Base-by-base conservation (phyloP, 2,329 filamentous ascomycete species). In the Hypoxylon sp. region DNA sequence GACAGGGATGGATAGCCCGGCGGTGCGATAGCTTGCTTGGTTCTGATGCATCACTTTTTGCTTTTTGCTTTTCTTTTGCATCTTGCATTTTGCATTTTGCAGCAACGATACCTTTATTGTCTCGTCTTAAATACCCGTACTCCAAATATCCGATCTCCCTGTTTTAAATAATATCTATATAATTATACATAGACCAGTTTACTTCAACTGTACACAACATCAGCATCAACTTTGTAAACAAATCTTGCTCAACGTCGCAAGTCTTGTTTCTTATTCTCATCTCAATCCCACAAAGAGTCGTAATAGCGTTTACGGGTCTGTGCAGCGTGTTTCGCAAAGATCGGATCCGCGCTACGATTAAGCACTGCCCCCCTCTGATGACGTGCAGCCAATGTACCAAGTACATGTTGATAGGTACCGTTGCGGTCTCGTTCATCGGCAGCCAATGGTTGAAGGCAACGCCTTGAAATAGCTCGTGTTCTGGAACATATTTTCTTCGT, bases 251-350 rank as follows among this genome's bases (percentile, higher is more conserved):
- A n/a, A n/a, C n/a, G n/a, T n/a, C n/a, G n/a, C n/a, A n/a, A 11
- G 15, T 34, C 9, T 34, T 11, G 9, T 27, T 11, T n/a, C 3
- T 27, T 11, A 11, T 11, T 27, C 25, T 27, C 25, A n/a, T 11
- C 12, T 11, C 25, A 41, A 41, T 2, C n/a, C 16, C 20, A 27
- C 26, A 23, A 23, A 23, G 23, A 12, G 30, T 12, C n/a, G 17
- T 7, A 17, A 44, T 15, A 31, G 16, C n/a, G 36, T 27, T 32
- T 31, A 27, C 41, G 51, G 35, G 45, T 45, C 51, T 36, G 16
- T 38, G 51, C 46, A 51, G 35, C 12, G 26, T 9, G 44, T 49
- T 54, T 48, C 44, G 50, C 32, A 50, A 37, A 25, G 43, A 48
- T 48, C 32, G 34, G 38, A 53, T 53, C 50, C 31, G 29, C 51